These are phyloP conservation scores for Neophaeococcomyces aloes DNA, from an alignment of 2,329 filamentous ascomycete genomes.

Conservation along the genomic window DNA sequence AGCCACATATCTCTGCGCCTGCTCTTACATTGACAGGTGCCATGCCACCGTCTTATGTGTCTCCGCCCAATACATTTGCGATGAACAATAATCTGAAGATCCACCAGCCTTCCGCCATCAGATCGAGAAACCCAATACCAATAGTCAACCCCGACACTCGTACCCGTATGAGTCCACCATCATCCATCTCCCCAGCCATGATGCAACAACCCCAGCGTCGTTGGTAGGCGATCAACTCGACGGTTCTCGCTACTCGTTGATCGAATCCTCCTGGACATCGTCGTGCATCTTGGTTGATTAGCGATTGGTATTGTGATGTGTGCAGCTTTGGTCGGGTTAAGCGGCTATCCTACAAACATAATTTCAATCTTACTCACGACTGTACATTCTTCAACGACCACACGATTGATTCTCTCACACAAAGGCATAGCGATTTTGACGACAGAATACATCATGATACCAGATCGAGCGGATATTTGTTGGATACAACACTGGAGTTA, in stretches of 20 bases:
- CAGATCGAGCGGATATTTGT: slow-evolving; percentile 13
- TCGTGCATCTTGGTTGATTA: slow-evolving; percentile 15
- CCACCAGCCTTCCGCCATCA: slow-evolving; percentile 81
- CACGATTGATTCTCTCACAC: slow-evolving; percentile 14
- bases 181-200: slow-evolving; percentile 55
- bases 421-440: slow-evolving; percentile 22
- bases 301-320: slow-evolving; percentile 20
- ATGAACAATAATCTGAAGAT: slow-evolving; percentile 68
- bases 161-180: slow-evolving; percentile 77
- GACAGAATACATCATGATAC: slow-evolving; percentile 22
- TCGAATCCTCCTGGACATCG: slow-evolving; percentile 15
- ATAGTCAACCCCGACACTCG: slow-evolving; percentile 95
- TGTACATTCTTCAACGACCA: slow-evolving; percentile 10
- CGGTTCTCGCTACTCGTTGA: slow-evolving; percentile 10
- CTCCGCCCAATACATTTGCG: slow-evolving; percentile 51
- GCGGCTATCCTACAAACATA: neutral
- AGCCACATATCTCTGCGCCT: slow-evolving; percentile 62
- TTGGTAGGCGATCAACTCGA: slow-evolving; percentile 23
- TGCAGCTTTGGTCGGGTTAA: slow-evolving; percentile 4
- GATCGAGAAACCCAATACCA: slow-evolving; percentile 71
- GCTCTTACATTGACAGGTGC: slow-evolving; percentile 59
- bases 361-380: slow-evolving; percentile 9
- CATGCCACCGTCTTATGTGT: slow-evolving; percentile 46
- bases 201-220: slow-evolving; percentile 44
- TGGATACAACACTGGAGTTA: slow-evolving; percentile 13